Conservation (phyloP, 805 yeast genomes). For the Starmerella floris region DNA sequence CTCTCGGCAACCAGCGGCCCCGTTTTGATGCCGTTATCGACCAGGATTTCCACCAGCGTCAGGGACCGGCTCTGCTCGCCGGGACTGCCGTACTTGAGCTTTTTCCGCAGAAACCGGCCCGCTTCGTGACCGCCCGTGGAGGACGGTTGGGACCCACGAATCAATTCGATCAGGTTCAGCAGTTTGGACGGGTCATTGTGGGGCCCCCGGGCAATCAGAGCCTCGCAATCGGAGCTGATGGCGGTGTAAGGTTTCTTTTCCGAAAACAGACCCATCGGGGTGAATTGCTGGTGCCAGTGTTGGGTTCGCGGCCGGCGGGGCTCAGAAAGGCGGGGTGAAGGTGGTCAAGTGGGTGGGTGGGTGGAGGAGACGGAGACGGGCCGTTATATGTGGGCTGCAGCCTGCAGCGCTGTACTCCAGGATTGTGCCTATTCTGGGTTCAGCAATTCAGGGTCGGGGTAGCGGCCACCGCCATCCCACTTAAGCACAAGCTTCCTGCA, state of each 20-base stretch:
- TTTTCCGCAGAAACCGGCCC: slow-evolving; percentile 81
- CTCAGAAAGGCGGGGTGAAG: too few relatives aligned
- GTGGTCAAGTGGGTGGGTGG: too few relatives aligned
- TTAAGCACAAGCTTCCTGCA: too few relatives aligned
- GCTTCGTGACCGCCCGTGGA: slow-evolving; percentile 50
- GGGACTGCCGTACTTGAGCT: slow-evolving; percentile 66
- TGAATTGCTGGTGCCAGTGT: too few relatives aligned
- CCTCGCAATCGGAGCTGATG: slow-evolving; percentile 30
- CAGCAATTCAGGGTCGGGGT: too few relatives aligned
- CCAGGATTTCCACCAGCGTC: slow-evolving; percentile 46
- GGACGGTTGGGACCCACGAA: slow-evolving; percentile 28
- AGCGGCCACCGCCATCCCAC: too few relatives aligned
- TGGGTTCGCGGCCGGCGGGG: too few relatives aligned
- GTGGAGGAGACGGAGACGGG: too few relatives aligned
- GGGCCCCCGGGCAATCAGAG: slow-evolving; percentile 26
- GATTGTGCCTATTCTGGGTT: too few relatives aligned
- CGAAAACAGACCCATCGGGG: slow-evolving; percentile 24
- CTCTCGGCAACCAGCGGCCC: slow-evolving; percentile 15
- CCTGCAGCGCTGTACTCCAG: too few relatives aligned
- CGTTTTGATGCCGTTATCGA: slow-evolving; percentile 34
- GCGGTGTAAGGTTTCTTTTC: slow-evolving; percentile 34
- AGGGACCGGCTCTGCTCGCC: slow-evolving; percentile 57
- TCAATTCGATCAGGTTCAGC: slow-evolving; percentile 45
- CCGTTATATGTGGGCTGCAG: too few relatives aligned
- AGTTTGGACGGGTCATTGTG: slow-evolving; percentile 36